Base-by-base conservation (phyloP, 495 filamentous ascomycete species). In the Aspergillus sclerotiicarbonarius region DNA sequence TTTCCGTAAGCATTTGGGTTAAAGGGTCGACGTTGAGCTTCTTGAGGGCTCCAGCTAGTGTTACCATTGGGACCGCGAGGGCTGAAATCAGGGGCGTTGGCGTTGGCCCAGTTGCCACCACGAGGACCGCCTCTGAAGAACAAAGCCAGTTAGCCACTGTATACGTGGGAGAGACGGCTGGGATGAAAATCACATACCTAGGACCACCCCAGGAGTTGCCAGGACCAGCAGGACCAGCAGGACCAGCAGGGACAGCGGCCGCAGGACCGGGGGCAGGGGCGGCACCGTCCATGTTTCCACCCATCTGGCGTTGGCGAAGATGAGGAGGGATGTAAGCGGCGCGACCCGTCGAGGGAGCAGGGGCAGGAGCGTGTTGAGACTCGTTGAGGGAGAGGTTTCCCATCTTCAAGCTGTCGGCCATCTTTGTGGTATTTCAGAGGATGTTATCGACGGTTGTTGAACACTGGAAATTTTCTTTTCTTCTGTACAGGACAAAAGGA, bases 371-470 rank as follows among this genome's bases (percentile, higher is more conserved):
- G 71, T 91, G 84, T 70, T 88, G 85, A 51, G 80, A 88, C 61
- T 87, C 85, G 71, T 82, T 82, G 63, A 96, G 80, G 71, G 81
- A 88, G 68, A 96, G 80, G 71, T 88, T 87, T 73, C 83, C 85
- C 89, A 97, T 92, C 73, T 92, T 91, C 63, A 98, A 85, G 78
- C 95, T 87, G 74, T 96, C 92, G 74, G 94, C 93, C 94, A 98
- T 98, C 64, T 71, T 86, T 79, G 67, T 70, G 79, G 61, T 71
- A 51, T 57, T 59, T 67, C 55, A 53, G 56, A 48, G 57, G 47
- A 30, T n/a, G 45, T 45, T 53, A 55, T 60, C 51, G 46, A 46
- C 44, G 44, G 18, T 58, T 45, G 62, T 53, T 50, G 31, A 21
- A 20, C 39, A 60, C 31, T 44, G 47, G 56, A 33, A 19, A 48